These are phyloP conservation scores for Auricularia sp. DNA, from an alignment of 768 basidiomycete genomes.

Conservation along the genomic window DNA sequence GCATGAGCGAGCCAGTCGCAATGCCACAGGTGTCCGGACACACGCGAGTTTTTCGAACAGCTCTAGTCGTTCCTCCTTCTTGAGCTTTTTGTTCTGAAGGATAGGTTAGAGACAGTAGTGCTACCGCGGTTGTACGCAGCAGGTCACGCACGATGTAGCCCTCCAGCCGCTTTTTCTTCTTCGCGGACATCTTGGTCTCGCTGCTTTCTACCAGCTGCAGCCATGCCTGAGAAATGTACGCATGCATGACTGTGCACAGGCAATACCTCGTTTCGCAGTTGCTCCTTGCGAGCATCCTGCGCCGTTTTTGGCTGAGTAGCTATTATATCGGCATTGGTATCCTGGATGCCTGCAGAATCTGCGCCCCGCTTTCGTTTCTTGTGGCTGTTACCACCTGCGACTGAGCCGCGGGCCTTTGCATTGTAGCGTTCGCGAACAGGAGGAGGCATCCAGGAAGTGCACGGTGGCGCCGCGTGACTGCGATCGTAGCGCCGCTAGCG, in stretches of 20 bases:
- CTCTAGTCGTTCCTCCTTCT: slow-evolving; percentile 71
- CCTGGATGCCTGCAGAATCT: slow-evolving; percentile 18
- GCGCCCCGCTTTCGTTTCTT: slow-evolving; percentile 16
- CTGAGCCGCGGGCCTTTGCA: slow-evolving; percentile 57
- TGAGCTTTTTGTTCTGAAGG: slow-evolving; percentile 76
- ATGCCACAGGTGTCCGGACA: slow-evolving; percentile 18
- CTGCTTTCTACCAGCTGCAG: slow-evolving; percentile 14
- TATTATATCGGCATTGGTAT: slow-evolving; percentile 51
- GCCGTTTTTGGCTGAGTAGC: slow-evolving; percentile 49
- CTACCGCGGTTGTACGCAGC: not conserved
- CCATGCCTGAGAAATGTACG: not conserved
- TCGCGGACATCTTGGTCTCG: slow-evolving; percentile 64
- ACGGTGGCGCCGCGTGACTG: not conserved
- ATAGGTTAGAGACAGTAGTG: not conserved
- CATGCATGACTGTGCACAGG: not conserved
- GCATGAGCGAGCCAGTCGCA: not conserved
- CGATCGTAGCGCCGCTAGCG: too few species aligned
- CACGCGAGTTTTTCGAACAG: slow-evolving; percentile 80
- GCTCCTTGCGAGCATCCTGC: slow-evolving; percentile 48
- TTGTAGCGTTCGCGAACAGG: slow-evolving; percentile 33
- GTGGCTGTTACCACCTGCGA: slow-evolving; percentile 21
- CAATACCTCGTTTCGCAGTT: slow-evolving; percentile 50
- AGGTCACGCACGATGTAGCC: slow-evolving; percentile 69
- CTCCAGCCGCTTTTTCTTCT: slow-evolving; percentile 83
- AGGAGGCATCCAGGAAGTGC: not conserved